Base-by-base conservation (phyloP, 257 asterid species). In the Gentiana macrophylla region DNA sequence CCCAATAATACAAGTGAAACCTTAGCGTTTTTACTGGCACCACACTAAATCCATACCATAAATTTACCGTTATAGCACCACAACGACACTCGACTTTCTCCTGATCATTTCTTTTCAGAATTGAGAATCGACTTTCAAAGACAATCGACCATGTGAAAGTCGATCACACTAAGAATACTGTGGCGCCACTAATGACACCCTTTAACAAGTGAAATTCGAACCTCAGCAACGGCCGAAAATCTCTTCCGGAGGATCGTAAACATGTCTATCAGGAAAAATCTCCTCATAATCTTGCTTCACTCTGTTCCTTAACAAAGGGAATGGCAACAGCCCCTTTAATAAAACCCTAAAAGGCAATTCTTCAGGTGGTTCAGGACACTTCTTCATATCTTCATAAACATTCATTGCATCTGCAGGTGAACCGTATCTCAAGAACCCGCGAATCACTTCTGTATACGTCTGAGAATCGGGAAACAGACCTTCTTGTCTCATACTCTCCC, bases 391-490 rank as follows among this genome's bases (percentile, higher is more conserved):
- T 70, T 92, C 98, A 6, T 69, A 92, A 34, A 92, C 55, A 73
- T 92, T 92, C 98, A 92, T 92, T 68, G 98, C 97, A 55, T 88
- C 98, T 32, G 90, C 94, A 57, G 98, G 98, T 52, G 98, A 92
- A 49, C 97, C 98, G 15, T 79, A 70, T 46, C 86, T 87, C 72
- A 92, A 75, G 83, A 92, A 91, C 64, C 97, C 97, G 34, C 97
- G 86, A 56, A 92, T 92, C 56, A 92, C 94, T 81, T 85, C 98
- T 1, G 94, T 75, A 64, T 81, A 92, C 13, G 98, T 83, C 77
- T 87, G 97, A 66, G 76, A 79, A 64, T 88, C 98, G 0, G 98
- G 98, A 69, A 79, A 85, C 38, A 88, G 56, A 58, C 73, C 60
- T 73, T 92, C 97, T 69, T 81, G 74, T 64, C 78, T 92, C 98